Base-by-base conservation (phyloP, 768 basidiomycete genomes). In the Coprinopsis marcescibilis region DNA sequence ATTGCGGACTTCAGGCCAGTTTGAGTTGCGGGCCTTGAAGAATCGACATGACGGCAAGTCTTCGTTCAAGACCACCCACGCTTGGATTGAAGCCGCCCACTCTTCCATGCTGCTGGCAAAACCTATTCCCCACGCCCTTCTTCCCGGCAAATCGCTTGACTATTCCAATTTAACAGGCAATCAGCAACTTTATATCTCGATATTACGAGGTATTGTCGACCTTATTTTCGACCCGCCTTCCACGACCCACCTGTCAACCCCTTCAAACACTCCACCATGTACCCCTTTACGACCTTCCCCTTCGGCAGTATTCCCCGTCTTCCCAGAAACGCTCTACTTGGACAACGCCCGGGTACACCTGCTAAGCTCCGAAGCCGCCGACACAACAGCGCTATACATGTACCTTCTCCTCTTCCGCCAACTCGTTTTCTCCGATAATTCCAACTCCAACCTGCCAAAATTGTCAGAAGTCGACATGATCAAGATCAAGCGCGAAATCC, bases 351-450 rank as follows among this genome's bases (percentile, higher is more conserved):
- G 90, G 23, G 68, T 93, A 10, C 62, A 73, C 20, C 71, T 72
- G 19, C 75, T 91, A 51, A 77, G 77, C 54, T 69, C 77, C 33
- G 92, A 95, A 50, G 82, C 83, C 0, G 74, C 80, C 23, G 90
- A 94, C 55, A 69, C 83, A 34, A 78, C 80, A 15, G 78, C 83
- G 36, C 65, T 89, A 42, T 88, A 85, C 65, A 83, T 92, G 79
- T 79, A 90, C 54, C 69, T 89, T 27, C 69, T 92, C 57, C 78
- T 91, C 17, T 90, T 81, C 60, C 80, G 88, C 33, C 85, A 90
- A 59, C 76, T 91, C 53, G 65, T 79, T 32, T 73, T 75, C 54
- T 76, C 80, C 45, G 70, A 70, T 30, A 57, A 67, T 25, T 59
- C 61, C 43, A 63, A 66, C 45, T 55, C 65, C 61, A 54, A 55